A percentile compares a stretch with the other conserved stretches of the same genome.
phyloP scores from a whole-genome alignment of 495 filamentous ascomycete species.

The Chaetomium tenue region DNA sequence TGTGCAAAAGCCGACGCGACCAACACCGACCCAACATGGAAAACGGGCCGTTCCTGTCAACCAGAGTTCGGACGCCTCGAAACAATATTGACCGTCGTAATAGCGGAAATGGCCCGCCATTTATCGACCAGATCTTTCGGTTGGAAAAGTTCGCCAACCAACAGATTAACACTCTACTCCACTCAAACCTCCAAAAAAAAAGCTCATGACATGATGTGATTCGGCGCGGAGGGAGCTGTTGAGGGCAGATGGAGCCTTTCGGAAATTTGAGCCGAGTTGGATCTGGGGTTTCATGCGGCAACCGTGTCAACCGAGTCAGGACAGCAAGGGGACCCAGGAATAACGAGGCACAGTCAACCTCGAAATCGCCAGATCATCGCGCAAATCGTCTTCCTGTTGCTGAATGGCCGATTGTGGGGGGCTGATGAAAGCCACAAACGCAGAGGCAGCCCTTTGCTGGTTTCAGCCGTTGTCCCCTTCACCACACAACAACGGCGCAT shows the following conservation, averaged over 20 bases:
- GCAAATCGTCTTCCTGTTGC: not conserved
- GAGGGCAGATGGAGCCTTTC: constrained; percentile 15
- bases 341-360: constrained; percentile 2
- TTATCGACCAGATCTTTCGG: not conserved
- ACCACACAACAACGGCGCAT: not conserved
- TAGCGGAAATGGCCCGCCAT: constrained; percentile 12
- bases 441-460: not conserved
- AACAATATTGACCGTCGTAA: not conserved
- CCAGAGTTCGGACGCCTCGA: not conserved
- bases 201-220: not conserved
- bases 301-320: not conserved
- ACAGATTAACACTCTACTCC: constrained; percentile 1
- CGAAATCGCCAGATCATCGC: not conserved
- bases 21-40: not conserved
- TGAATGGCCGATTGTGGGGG: not conserved
- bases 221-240: constrained; percentile 8
- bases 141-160: no score
- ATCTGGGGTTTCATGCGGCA: constrained; percentile 12
- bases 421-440: not conserved
- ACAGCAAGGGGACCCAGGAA: not conserved
- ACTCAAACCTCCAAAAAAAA: constrained; percentile 7
- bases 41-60: not conserved
- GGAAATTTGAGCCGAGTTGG: constrained; percentile 23
- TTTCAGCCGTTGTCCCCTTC: not conserved
- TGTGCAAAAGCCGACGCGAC: not conserved